Evolutionary conservation across 106 monocot species (phyloP), one percentile per base, ranked within the genome.

Genomic region (Gastrodia elata): DNA sequence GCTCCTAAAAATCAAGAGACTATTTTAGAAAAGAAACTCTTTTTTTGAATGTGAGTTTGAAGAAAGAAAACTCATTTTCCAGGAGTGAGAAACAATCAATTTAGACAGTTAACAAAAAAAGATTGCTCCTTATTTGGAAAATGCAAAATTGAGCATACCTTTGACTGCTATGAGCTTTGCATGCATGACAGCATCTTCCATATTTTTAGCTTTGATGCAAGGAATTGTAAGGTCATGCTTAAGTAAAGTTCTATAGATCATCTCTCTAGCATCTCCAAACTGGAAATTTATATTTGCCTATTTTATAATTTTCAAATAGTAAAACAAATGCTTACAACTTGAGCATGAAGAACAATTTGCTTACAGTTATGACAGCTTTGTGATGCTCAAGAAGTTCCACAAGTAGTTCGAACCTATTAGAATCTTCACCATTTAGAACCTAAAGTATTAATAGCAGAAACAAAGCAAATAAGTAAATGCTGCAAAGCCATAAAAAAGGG

Each of bases 191-290:
- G 86, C 86, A 25, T 82, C 82, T 39, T 70, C 65, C 8, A 86
- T 77, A 68, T 77, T 73, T 70, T 27, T 37, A 39, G 79, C 74
- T 65, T 68, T 70, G 38, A 77, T 20, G 72, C 82, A 86, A 55
- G 79, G 82, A 38, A 79, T 82, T 39, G n/a, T 7, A 16, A 86
- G 82, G 33, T 82, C 85, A 41, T 68, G 57, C 65, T 79, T 41
- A 38, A 38, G 38, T 65, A 86, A 71, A 43, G 56, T 73, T 37
- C 68, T 67, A 14, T 86, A 65, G 33, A 86, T 86, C 64, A 77
- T 73, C 32, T 25, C 74, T 44, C 86, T 82, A 59, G 86, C 82
- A 13, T 37, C 64, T 69, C 86, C 86, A 80, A 85, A 86, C 86
- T 86, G 65, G 2, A 39, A 75, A 72, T 9, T 30, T 6, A 28